These are phyloP conservation scores for Platanus orientalis DNA, from an alignment of 164 flowering plant genomes.

Conservation along the genomic window DNA sequence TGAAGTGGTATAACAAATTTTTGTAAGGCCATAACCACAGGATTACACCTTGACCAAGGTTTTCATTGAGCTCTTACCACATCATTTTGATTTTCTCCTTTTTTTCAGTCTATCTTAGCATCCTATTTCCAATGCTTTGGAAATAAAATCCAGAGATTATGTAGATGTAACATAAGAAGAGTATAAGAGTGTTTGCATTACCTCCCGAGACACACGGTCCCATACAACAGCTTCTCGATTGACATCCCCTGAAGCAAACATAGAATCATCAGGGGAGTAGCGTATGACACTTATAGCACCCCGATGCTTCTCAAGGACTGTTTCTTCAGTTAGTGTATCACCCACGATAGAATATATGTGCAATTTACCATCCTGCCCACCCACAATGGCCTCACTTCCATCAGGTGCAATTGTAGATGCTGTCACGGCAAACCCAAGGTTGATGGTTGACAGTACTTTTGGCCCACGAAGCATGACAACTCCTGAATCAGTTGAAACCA, in stretches of 20 bases:
- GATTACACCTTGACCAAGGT: neutral
- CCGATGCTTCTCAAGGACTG: conserved; percentile 86
- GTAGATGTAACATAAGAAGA: neutral
- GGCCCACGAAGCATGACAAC: conserved; percentile 69
- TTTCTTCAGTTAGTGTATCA: conserved; percentile 70
- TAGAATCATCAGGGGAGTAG: conserved; percentile 85
- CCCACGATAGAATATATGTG: conserved; percentile 69
- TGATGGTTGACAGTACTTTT: conserved; percentile 57
- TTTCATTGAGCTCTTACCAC: neutral
- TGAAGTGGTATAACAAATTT: neutral
- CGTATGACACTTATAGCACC: conserved; percentile 84
- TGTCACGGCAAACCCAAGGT: conserved; percentile 72
- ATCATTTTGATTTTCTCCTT: too few relatives aligned
- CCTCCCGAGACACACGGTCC: conserved; percentile 81
- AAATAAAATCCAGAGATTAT: neutral
- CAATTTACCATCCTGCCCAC: conserved; percentile 91
- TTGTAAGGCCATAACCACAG: neutral
- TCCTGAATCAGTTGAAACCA: conserved; percentile 76
- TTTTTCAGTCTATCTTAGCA: too few relatives aligned
- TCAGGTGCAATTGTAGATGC: conserved; percentile 81
- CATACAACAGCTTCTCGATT: conserved; percentile 94
- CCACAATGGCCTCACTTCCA: conserved; percentile 88
- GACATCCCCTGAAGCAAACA: conserved; percentile 89
- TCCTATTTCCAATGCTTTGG: neutral
- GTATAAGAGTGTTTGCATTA: conserved; percentile 19